These are phyloP conservation scores for Colletotrichum sp. DNA, from an alignment of 2,329 filamentous ascomycete genomes.

Conservation along the genomic window DNA sequence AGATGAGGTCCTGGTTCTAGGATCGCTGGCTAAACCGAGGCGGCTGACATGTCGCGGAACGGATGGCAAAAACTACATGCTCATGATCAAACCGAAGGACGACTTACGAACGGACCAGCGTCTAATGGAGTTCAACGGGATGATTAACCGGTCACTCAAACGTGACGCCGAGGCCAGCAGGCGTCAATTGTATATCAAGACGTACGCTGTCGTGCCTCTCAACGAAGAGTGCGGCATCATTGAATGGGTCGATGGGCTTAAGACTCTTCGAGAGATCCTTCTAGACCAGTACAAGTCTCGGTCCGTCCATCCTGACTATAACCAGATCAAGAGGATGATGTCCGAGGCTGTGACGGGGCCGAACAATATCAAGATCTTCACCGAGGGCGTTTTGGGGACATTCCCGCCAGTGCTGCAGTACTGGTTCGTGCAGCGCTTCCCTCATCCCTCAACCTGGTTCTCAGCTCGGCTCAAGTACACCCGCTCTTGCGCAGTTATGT, in stretches of 20 bases:
- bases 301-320: slow-evolving; percentile 74
- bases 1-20: slow-evolving; percentile 89
- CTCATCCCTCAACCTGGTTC: slow-evolving; percentile 93
- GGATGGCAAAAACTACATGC: slow-evolving; percentile 85
- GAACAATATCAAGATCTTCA: slow-evolving; percentile 74
- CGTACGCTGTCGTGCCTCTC: slow-evolving; percentile 93
- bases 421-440: slow-evolving; percentile 97
- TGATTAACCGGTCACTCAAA: slow-evolving; percentile 96
- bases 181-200: slow-evolving; percentile 92
- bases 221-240: slow-evolving; percentile 98
- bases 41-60: slow-evolving; percentile 88
- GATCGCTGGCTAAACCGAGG: slow-evolving; percentile 89
- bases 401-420: slow-evolving; percentile 87
- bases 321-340: slow-evolving; percentile 66
- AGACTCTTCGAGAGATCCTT: slow-evolving; percentile 91
- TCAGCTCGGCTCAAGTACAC: slow-evolving; percentile 87
- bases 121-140: slow-evolving; percentile 98
- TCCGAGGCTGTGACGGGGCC: slow-evolving; percentile 65
- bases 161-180: slow-evolving; percentile 89
- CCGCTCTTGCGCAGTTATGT: slow-evolving; percentile 96
- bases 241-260: slow-evolving; percentile 97
- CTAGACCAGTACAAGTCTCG: slow-evolving; percentile 78
- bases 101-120: slow-evolving; percentile 97
- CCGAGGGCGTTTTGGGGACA: slow-evolving; percentile 63
- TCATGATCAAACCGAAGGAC: slow-evolving; percentile 97